A percentile compares a stretch with the other conserved stretches of the same genome.
Conservation (phyloP, 352 stramenopile species). For the Globisporangium iwayamae region DNA sequence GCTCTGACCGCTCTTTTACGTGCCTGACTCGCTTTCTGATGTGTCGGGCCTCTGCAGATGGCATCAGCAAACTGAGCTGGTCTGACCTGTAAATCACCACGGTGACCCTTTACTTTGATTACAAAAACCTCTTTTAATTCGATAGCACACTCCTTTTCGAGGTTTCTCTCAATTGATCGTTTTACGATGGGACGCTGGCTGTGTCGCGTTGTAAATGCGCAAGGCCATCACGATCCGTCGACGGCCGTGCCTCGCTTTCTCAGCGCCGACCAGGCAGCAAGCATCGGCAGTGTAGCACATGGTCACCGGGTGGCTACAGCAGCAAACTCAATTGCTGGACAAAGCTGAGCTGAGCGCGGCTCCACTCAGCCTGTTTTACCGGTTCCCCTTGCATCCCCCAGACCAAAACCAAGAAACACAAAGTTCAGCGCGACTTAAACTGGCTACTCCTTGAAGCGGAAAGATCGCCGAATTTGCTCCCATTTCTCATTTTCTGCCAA, state of each 20-base stretch:
- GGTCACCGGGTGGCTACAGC: not conserved
- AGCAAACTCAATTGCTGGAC: not conserved
- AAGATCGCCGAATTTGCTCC: slow-evolving; percentile 17
- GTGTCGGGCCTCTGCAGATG: not conserved
- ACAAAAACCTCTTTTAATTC: no score
- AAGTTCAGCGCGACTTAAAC: slow-evolving; percentile 7
- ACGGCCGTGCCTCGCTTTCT: not conserved
- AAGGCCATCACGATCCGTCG: slow-evolving; percentile 1
- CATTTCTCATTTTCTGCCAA: slow-evolving; percentile 1
- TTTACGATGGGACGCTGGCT: not conserved
- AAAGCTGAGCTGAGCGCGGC: not conserved
- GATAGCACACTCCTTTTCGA: not conserved
- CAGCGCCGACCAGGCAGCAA: slow-evolving; percentile 4
- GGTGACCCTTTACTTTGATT: no score
- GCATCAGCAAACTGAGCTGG: no score
- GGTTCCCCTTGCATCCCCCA: not conserved
- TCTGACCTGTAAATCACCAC: not conserved
- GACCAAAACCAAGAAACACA: not conserved
- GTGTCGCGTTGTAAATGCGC: slow-evolving; percentile 6
- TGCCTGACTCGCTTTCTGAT: not conserved
- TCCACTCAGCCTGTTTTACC: not conserved
- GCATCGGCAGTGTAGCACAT: not conserved
- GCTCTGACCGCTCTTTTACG: not conserved
- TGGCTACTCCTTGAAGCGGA: slow-evolving; percentile 15
- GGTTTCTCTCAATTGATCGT: not conserved